phyloP scores from a whole-genome alignment of 2,329 filamentous ascomycete species.

The Lecanosticta acicola region DNA sequence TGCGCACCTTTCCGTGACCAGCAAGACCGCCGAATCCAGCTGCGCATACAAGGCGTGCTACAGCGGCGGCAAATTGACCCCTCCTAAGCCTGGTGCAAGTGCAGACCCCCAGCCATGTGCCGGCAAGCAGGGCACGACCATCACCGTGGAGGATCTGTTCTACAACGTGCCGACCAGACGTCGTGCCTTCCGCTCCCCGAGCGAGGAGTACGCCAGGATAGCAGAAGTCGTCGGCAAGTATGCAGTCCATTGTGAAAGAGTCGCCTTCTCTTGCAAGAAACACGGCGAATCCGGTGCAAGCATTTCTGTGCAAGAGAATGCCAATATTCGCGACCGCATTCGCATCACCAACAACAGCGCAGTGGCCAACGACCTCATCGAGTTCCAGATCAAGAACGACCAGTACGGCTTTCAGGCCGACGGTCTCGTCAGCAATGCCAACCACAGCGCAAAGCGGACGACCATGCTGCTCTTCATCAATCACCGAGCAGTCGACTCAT shows the following conservation, averaged over 20 bases:
- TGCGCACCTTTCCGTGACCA: slow-evolving; percentile 90
- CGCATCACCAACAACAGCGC: slow-evolving; percentile 79
- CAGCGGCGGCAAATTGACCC: slow-evolving; percentile 70
- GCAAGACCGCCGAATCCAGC: slow-evolving; percentile 79
- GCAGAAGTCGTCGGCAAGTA: slow-evolving; percentile 91
- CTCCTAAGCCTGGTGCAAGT: slow-evolving; percentile 80
- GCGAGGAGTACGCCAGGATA: slow-evolving; percentile 97
- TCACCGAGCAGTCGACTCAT: slow-evolving; percentile 86
- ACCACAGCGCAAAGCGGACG: slow-evolving; percentile 88
- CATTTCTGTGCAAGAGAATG: slow-evolving; percentile 69
- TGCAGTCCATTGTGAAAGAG: slow-evolving; percentile 82
- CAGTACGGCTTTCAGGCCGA: slow-evolving; percentile 79
- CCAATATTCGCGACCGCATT: slow-evolving; percentile 73
- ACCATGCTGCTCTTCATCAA: slow-evolving; percentile 91
- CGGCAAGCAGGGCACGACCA: slow-evolving; percentile 84
- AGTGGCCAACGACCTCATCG: slow-evolving; percentile 82
- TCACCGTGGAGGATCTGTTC: slow-evolving; percentile 91
- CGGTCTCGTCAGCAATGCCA: slow-evolving; percentile 84
- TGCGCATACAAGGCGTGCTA: slow-evolving; percentile 91
- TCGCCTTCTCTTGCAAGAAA: slow-evolving; percentile 95
- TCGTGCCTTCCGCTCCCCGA: slow-evolving; percentile 80
- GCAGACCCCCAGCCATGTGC: slow-evolving; percentile 82
- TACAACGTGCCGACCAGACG: slow-evolving; percentile 90
- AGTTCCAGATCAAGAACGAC: slow-evolving; percentile 64
- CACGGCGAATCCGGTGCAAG: slow-evolving; percentile 80